Percentiles rank a stretch among this genome's conserved stretches.
phyloP scores from a whole-genome alignment of 257 asterid species.

The Agastache rugosa region DNA sequence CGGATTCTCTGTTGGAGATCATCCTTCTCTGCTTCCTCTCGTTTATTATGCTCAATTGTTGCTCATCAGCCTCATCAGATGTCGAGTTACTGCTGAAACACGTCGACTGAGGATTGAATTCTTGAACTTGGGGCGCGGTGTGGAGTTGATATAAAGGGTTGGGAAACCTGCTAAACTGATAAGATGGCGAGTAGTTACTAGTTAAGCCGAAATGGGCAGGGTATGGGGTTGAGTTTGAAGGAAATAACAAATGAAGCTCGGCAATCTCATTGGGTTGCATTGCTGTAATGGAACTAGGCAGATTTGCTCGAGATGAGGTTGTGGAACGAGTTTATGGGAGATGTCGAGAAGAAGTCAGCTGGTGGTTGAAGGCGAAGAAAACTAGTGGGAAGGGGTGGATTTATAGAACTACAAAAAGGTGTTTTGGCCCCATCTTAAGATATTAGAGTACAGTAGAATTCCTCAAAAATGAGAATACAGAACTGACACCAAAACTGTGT shows the following conservation, averaged over 20 bases:
- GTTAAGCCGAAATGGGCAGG: slow-evolving; percentile 50
- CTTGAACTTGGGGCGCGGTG: slow-evolving; percentile 60
- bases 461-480: slow-evolving; percentile 52
- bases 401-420: slow-evolving; percentile 62
- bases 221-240: slow-evolving; percentile 58
- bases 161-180: slow-evolving; percentile 50
- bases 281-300: slow-evolving; percentile 32
- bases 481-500: slow-evolving; percentile 47
- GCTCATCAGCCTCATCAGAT: slow-evolving; percentile 90
- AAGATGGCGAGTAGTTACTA: slow-evolving; percentile 43
- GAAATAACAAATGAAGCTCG: slow-evolving; percentile 59
- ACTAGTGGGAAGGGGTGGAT: slow-evolving; percentile 50
- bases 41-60: slow-evolving; percentile 62
- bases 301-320: slow-evolving; percentile 26
- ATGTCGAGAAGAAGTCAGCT: slow-evolving; percentile 28
- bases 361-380: slow-evolving; percentile 52
- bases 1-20: slow-evolving; percentile 92
- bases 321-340: slow-evolving; percentile 33
- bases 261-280: slow-evolving; percentile 73
- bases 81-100: slow-evolving; percentile 83
- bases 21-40: slow-evolving; percentile 89
- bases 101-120: slow-evolving; percentile 60
- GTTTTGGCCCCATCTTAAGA: slow-evolving; percentile 45
- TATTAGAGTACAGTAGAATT: slow-evolving; percentile 53
- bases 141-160: slow-evolving; percentile 58